Conservation (phyloP, 192 early-diverging fungal species). For the Backusella parvicylindrica region DNA sequence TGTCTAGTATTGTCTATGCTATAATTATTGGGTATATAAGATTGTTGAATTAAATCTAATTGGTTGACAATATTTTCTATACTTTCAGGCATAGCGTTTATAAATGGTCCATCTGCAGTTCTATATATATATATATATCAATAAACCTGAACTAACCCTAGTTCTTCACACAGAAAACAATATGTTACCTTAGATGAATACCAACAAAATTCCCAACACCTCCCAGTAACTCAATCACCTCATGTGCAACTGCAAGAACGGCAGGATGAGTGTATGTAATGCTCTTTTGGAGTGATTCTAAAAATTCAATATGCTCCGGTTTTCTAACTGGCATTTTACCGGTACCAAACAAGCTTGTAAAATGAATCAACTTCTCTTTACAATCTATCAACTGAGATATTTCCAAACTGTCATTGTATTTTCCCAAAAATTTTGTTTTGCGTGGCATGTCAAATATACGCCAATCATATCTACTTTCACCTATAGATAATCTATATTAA, state of each 20-base stretch:
- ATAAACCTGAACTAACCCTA: not conserved
- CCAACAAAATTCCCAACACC: slow-evolving; percentile 34
- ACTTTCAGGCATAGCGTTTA: slow-evolving; percentile 24
- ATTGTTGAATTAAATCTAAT: slow-evolving; percentile 9
- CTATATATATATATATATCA: slow-evolving; percentile 1
- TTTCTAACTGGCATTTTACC: slow-evolving; percentile 30
- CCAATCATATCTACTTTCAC: slow-evolving; percentile 36
- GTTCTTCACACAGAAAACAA: not conserved
- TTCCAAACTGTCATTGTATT: slow-evolving; percentile 25
- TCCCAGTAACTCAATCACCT: slow-evolving; percentile 16
- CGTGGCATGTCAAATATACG: slow-evolving; percentile 28
- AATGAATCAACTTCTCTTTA: slow-evolving; percentile 30
- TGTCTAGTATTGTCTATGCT: not conserved
- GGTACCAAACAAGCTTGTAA: slow-evolving; percentile 30
- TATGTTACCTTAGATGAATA: slow-evolving; percentile 31
- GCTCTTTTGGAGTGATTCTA: slow-evolving; percentile 25
- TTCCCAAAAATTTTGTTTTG: slow-evolving; percentile 12
- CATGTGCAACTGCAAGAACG: slow-evolving; percentile 17
- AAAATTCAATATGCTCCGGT: slow-evolving; percentile 30
- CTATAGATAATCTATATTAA: not conserved
- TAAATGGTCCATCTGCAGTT: slow-evolving; percentile 31
- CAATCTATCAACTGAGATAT: slow-evolving; percentile 19
- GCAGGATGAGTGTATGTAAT: slow-evolving; percentile 32
- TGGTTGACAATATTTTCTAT: slow-evolving; percentile 12
- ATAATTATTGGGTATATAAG: not conserved